Evolutionary conservation across 163 green algal genomes (phyloP).

Genomic region (Coccomyxa subellipsoidea): DNA sequence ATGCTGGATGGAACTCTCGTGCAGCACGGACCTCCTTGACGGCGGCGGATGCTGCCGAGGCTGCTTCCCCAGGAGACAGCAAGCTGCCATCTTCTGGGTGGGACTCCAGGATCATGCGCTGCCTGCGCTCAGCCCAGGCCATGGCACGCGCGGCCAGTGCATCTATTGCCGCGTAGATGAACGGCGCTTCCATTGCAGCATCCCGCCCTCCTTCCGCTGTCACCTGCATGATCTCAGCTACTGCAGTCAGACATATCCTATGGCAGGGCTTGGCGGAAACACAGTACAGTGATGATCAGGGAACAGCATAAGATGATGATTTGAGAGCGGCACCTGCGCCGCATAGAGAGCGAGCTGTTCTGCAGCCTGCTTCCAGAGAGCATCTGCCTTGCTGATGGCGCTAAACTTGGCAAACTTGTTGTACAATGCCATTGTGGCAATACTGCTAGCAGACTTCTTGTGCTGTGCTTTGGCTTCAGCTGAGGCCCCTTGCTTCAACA

Average conservation of each 20-base stretch:
- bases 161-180: slow-evolving; percentile 63
- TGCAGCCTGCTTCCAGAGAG: slow-evolving; percentile 53
- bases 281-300: too few species aligned
- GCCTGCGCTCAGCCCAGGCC: slow-evolving; percentile 47
- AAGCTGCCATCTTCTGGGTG: slow-evolving; percentile 7
- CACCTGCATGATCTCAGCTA: slow-evolving; percentile 37
- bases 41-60: slow-evolving; percentile 15
- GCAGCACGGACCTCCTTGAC: slow-evolving; percentile 22
- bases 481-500: background rate
- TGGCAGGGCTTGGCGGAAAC: too few species aligned
- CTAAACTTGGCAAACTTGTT: slow-evolving; percentile 71
- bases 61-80: slow-evolving; percentile 20
- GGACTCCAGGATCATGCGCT: slow-evolving; percentile 22
- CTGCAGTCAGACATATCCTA: background rate
- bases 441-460: background rate
- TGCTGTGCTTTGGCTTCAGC: background rate
- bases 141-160: slow-evolving; percentile 52
- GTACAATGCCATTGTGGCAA: background rate
- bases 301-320: too few species aligned
- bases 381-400: slow-evolving; percentile 28
- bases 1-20: background rate
- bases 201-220: slow-evolving; percentile 62
- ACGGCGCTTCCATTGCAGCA: slow-evolving; percentile 56
- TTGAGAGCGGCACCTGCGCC: slow-evolving; percentile 39
- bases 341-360: slow-evolving; percentile 55